A percentile compares a stretch with the other conserved stretches of the same genome.
phyloP scores from a whole-genome alignment of 106 monocot genomes.

The Dioscorea alata region DNA sequence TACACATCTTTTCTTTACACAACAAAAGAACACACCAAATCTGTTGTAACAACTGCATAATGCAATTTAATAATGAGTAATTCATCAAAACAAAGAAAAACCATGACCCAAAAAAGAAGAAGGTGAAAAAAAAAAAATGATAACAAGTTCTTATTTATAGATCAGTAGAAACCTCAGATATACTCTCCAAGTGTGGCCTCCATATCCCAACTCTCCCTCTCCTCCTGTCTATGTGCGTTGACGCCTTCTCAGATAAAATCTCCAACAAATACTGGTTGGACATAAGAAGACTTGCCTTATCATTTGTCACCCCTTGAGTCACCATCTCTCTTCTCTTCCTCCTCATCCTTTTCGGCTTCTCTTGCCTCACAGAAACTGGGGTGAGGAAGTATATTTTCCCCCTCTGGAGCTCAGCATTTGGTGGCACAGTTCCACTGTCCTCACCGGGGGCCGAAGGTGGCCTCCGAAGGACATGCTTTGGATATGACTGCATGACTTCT shows the following conservation, averaged over 20 bases:
- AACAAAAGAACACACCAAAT: no score
- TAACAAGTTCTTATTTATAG: background rate
- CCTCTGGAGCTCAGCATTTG: slow-evolving; percentile 65
- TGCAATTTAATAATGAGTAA: no score
- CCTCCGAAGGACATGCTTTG: slow-evolving; percentile 80
- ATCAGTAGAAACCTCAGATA: slow-evolving; percentile 51
- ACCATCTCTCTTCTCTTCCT: slow-evolving; percentile 6
- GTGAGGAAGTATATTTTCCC: slow-evolving; percentile 92
- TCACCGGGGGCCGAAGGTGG: slow-evolving; percentile 43
- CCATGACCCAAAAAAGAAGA: no score
- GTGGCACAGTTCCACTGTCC: slow-evolving; percentile 34
- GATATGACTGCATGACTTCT: slow-evolving; percentile 66
- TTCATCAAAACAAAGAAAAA: no score
- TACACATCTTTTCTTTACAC: no score
- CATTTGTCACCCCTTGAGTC: background rate
- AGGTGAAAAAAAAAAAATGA: no score
- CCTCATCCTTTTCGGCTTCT: slow-evolving; percentile 18
- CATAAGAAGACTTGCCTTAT: slow-evolving; percentile 32
- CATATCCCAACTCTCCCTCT: slow-evolving; percentile 68
- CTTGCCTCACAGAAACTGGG: slow-evolving; percentile 22
- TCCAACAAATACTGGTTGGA: slow-evolving; percentile 65
- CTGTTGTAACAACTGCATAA: no score
- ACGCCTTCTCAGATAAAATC: slow-evolving; percentile 51
- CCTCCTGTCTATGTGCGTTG: slow-evolving; percentile 41
- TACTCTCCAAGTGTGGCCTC: slow-evolving; percentile 86